Evolutionary conservation across 2,329 filamentous ascomycete species (phyloP), one percentile per base, ranked within the genome.

Genomic region (Cladosporium sp.): DNA sequence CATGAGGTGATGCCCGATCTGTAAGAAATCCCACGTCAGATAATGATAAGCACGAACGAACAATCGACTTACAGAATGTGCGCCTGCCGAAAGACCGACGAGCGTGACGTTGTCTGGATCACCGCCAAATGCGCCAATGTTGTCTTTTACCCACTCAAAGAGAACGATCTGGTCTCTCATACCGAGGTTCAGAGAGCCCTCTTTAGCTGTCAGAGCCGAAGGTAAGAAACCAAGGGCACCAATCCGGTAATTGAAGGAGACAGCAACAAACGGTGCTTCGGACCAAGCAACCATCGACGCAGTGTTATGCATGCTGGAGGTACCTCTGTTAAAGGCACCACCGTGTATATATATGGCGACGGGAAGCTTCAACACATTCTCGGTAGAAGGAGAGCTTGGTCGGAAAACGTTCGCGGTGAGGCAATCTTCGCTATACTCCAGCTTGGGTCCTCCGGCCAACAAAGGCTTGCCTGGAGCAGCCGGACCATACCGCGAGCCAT

Each of bases 151-250:
- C 72, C 72, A 76, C 10, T 70, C 69, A 40, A 76, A 61, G 1
- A 66, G 67, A 55, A 72, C 53, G 28, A 73, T 70, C 58, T 74
- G 64, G 43, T 73, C 67, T 2, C 66, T 61, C 3, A 75, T 61
- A 22, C 72, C 73, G 5, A 57, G 46, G 43, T 74, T 74, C 50
- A 84, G 65, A 32, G 78, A 55, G 0, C 79, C 82, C 45, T 77
- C 75, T 35, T 76, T 74, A 8, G 75, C 72, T 9, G 77, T 75
- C 42, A 77, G 54, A 2, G 64, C 65, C 14, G 76, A 82, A 16
- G 81, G 79, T 33, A 87, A 66, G 68, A 91, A 89, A 0, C 86
- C 86, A 57, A 89, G 70, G 6, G 80, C 78, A 2, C 83, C 83
- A 52, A 87, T 75, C 2, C 84, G 77, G 63, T 86, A 81, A 68